phyloP scores from a whole-genome alignment of 1,284 basidiomycete species.

The Ceratobasidium papillatum region DNA sequence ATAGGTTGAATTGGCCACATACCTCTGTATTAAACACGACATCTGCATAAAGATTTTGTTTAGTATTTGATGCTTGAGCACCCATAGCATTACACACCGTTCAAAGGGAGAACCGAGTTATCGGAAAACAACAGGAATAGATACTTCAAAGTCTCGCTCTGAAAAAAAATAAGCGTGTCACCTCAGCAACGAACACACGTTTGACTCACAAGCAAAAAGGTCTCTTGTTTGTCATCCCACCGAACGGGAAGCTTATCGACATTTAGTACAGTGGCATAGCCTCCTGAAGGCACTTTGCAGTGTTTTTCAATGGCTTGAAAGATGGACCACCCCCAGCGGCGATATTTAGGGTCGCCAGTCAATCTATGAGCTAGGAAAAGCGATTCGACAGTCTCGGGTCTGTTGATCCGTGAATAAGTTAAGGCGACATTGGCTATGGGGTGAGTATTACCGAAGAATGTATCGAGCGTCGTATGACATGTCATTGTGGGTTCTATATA shows the following conservation, averaged over 20 bases:
- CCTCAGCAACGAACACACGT: not conserved
- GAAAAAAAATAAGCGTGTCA: conserved; percentile 34
- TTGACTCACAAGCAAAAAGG: conserved; percentile 79
- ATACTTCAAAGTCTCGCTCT: conserved; percentile 95
- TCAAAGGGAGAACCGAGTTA: conserved; percentile 73
- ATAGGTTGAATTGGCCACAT: conserved; percentile 46
- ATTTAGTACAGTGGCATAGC: conserved; percentile 85
- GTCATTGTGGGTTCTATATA: not conserved
- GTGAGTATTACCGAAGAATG: conserved; percentile 70
- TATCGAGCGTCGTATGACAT: conserved; percentile 81
- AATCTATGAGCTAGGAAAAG: conserved; percentile 86
- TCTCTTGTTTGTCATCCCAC: conserved; percentile 92
- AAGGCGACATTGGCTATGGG: not conserved
- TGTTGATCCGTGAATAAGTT: conserved; percentile 48
- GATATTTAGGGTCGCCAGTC: conserved; percentile 84
- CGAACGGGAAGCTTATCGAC: conserved; percentile 77
- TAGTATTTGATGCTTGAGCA: not conserved
- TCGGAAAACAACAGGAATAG: conserved; percentile 89
- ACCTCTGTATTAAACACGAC: conserved; percentile 95
- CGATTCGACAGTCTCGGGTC: conserved; percentile 93
- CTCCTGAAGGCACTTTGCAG: conserved; percentile 77
- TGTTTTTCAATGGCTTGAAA: conserved; percentile 89
- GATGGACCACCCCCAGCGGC: conserved; percentile 87
- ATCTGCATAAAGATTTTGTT: conserved; percentile 56
- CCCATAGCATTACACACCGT: conserved; percentile 59